Evolutionary conservation across 768 basidiomycete species (phyloP).

Genomic region (Agaricus sinodeliciosus): DNA sequence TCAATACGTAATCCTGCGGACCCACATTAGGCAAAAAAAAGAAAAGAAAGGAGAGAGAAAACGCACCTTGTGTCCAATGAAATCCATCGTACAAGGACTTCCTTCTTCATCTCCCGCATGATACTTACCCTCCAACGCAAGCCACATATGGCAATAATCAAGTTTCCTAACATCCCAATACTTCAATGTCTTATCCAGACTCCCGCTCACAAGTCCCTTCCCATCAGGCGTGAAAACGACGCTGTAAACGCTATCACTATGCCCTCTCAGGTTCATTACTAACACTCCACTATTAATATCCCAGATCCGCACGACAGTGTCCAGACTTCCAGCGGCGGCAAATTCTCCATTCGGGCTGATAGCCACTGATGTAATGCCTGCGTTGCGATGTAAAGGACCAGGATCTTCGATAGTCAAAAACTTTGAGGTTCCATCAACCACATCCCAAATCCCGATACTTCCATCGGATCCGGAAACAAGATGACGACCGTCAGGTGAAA

Average conservation of each 20-base stretch:
- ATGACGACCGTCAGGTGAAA: slow-evolving; percentile 70
- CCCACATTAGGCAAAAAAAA: neutral
- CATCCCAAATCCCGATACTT: slow-evolving; percentile 35
- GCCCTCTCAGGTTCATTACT: slow-evolving; percentile 65
- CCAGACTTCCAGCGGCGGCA: slow-evolving; percentile 59
- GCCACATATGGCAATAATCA: slow-evolving; percentile 54
- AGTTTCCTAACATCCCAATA: slow-evolving; percentile 80
- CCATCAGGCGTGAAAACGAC: slow-evolving; percentile 91
- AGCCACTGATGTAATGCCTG: slow-evolving; percentile 69
- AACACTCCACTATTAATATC: slow-evolving; percentile 56
- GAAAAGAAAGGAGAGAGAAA: neutral
- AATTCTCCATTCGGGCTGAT: slow-evolving; percentile 65
- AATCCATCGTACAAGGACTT: slow-evolving; percentile 62
- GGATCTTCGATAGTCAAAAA: slow-evolving; percentile 36
- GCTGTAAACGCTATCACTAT: slow-evolving; percentile 76
- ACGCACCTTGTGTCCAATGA: slow-evolving; percentile 76
- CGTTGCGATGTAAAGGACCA: slow-evolving; percentile 45
- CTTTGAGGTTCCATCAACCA: slow-evolving; percentile 23
- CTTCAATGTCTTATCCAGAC: slow-evolving; percentile 77
- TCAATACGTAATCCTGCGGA: slow-evolving; percentile 44
- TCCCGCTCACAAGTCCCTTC: slow-evolving; percentile 80
- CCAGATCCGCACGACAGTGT: slow-evolving; percentile 72
- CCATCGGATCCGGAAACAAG: slow-evolving; percentile 80
- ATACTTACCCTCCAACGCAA: slow-evolving; percentile 28
- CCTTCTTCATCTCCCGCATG: slow-evolving; percentile 50